Conservation (phyloP, 768 basidiomycete species). For the Rhodosporidiobolus sp. region DNA sequence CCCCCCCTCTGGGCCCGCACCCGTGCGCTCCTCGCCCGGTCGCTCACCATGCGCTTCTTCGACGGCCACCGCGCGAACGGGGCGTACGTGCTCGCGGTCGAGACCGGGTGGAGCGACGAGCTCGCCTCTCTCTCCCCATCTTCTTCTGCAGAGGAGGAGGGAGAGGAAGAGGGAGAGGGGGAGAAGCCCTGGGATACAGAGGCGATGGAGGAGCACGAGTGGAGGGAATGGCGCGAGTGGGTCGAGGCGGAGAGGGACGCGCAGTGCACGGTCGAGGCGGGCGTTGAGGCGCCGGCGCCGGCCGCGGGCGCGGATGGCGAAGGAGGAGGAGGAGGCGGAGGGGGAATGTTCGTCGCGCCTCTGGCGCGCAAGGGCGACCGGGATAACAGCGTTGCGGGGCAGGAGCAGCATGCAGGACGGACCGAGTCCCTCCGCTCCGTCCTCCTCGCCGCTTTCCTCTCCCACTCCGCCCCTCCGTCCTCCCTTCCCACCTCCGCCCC, state of each 20-base stretch:
- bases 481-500: slow-evolving; percentile 17
- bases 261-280: background rate
- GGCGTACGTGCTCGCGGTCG: slow-evolving; percentile 27
- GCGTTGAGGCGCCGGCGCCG: background rate
- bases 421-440: background rate
- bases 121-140: background rate
- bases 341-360: background rate
- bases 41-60: slow-evolving; percentile 18
- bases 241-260: slow-evolving; percentile 1
- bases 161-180: background rate
- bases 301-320: background rate
- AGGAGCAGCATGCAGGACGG: background rate
- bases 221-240: slow-evolving; percentile 8
- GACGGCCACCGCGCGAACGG: background rate
- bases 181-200: background rate
- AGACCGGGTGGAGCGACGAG: slow-evolving; percentile 16
- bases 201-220: background rate
- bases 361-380: background rate
- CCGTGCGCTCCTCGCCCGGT: slow-evolving; percentile 9
- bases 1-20: background rate
- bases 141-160: background rate
- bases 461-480: background rate
- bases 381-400: background rate
- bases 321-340: background rate
- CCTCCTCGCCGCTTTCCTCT: background rate